Conservation (phyloP, 495 filamentous ascomycete genomes). For the Penicillium odoratum region DNA sequence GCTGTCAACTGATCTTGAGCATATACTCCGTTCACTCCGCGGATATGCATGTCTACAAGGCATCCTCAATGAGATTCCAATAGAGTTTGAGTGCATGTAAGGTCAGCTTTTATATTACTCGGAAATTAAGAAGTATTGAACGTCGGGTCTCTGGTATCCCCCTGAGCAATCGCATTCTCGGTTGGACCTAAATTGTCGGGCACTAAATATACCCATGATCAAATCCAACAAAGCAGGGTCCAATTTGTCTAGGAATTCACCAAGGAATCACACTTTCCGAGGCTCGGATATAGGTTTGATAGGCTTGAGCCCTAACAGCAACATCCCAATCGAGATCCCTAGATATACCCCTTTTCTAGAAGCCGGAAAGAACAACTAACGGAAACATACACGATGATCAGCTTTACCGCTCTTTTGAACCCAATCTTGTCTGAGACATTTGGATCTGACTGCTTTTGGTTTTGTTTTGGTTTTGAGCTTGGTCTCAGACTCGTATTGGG, state of each 20-base stretch:
- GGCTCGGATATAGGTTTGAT: not conserved
- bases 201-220: not conserved
- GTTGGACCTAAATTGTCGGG: no score
- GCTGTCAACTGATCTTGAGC: constrained; percentile 3
- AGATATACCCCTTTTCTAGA: constrained; percentile 23
- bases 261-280: not conserved
- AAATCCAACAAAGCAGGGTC: not conserved
- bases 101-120: not conserved
- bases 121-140: not conserved
- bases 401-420: constrained; percentile 26
- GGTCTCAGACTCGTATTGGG: constrained; percentile 23
- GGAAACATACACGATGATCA: constrained; percentile 13
- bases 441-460: constrained; percentile 14
- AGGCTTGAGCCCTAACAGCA: constrained; percentile 17
- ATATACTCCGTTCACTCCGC: no score
- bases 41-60: not conserved
- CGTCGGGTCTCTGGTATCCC: constrained; percentile 1
- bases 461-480: not conserved
- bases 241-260: not conserved
- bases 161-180: not conserved
- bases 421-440: constrained; percentile 29
- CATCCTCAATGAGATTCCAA: not conserved
- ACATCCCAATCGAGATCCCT: constrained; percentile 21
- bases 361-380: constrained; percentile 11
- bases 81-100: not conserved